Evolutionary conservation across 2,329 filamentous ascomycete genomes (phyloP), one percentile per base, ranked within the genome.

Genomic region (Diaporthe nobilis): DNA sequence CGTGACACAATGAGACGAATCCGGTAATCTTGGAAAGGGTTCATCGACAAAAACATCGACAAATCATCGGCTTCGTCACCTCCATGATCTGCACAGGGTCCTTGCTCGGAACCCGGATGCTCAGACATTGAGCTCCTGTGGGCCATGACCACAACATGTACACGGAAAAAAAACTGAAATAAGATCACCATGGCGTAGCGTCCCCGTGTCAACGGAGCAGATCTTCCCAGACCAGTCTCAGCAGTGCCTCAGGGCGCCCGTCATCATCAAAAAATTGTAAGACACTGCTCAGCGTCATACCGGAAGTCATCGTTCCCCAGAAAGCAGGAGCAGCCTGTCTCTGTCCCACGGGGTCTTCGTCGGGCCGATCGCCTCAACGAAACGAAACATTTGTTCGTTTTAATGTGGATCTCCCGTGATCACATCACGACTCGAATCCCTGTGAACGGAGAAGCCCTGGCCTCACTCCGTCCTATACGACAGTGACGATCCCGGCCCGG

Each of bases 1-100:
- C 39, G 47, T 51, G 44, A 39, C 20, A 39, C 44, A 68, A 9
- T 49, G 44, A 49, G 7, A 20, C 42, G 8, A 17, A 34, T 22
- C 63, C 63, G 31, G 47, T 34, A 51, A 39, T 25, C 20, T 68
- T 51, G 31, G 47, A 4, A 53, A 53, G 31, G 10, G 42, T 28
- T 28, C 25, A 28, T 67, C 31, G 63, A 53, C 63, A 51, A 28
- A 51, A 25, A 9, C 44, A 25, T 51, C 47, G 47, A 68, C 63
- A 39, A 68, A 53, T 68, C 47, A 53, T 68, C 47, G 65, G 15
- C 63, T 31, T 51, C 5, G 28, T 51, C 28, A 22, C 65, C 47
- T 49, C n/a, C 22, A 28, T 68, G 47, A 68, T 53, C 47, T 68
- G 65, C 65, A 53, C 65, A 68, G 31, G 65, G 65, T 37, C 49